Evolutionary conservation across 768 basidiomycete species (phyloP).

Genomic region (Mycena pura): DNA sequence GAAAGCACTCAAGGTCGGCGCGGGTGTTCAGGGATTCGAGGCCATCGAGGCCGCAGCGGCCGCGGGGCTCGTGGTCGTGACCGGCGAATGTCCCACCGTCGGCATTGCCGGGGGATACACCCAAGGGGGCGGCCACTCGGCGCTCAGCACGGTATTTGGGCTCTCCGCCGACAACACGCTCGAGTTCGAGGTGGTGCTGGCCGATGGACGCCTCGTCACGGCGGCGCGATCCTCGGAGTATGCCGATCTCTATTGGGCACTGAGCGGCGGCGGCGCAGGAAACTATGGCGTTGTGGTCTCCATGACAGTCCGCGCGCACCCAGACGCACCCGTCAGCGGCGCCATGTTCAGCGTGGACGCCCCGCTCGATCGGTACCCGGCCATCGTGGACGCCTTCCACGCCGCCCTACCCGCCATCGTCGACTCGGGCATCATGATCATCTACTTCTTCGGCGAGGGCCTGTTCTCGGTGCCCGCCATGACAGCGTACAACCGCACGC

Average conservation of each 20-base stretch:
- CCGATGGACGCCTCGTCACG: background rate
- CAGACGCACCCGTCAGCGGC: background rate
- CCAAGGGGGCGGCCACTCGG: constrained; percentile 28
- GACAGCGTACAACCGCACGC: background rate
- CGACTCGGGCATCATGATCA: constrained; percentile 8
- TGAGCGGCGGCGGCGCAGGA: constrained; percentile 35
- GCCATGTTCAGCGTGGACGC: constrained; percentile 1
- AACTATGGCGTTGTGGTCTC: constrained; percentile 12
- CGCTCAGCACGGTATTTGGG: constrained; percentile 18
- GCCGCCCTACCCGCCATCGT: constrained; percentile 5
- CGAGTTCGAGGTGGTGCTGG: constrained; percentile 9
- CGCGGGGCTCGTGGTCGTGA: constrained; percentile 4
- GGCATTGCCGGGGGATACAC: constrained; percentile 40
- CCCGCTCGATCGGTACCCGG: constrained; percentile 5
- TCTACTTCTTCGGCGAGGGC: background rate
- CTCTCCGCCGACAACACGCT: constrained; percentile 21
- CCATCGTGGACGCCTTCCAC: constrained; percentile 3
- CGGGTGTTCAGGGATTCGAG: constrained; percentile 10
- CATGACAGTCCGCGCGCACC: constrained; percentile 13
- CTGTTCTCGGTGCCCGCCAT: constrained; percentile 1
- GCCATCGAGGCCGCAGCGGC: background rate
- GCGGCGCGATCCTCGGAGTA: constrained; percentile 28
- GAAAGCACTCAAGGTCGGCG: constrained; percentile 8
- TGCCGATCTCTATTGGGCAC: constrained; percentile 44
- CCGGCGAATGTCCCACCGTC: constrained; percentile 30